Percentiles rank a stretch among this genome's conserved stretches.
phyloP scores from a whole-genome alignment of 805 yeast species.

The Pichia exigua region DNA sequence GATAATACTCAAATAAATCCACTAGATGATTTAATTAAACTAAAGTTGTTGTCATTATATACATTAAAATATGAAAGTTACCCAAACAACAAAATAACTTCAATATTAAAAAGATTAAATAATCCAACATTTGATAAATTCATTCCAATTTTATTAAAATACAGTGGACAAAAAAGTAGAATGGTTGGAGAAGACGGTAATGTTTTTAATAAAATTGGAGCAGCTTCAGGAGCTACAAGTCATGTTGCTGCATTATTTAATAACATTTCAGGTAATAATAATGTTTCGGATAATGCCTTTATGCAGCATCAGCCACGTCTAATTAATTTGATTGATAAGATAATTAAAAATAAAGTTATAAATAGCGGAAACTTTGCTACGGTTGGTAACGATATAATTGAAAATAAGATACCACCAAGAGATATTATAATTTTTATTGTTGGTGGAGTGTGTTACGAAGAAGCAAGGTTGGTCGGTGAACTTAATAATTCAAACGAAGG shows the following conservation, averaged over 20 bases:
- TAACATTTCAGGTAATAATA: slow-evolving; percentile 26
- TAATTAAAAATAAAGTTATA: slow-evolving; percentile 34
- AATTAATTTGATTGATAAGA: slow-evolving; percentile 36
- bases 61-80: slow-evolving; percentile 60
- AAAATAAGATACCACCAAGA: slow-evolving; percentile 35
- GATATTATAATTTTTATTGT: slow-evolving; percentile 66
- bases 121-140: slow-evolving; percentile 31
- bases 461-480: slow-evolving; percentile 73
- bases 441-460: slow-evolving; percentile 93
- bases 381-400: slow-evolving; percentile 21
- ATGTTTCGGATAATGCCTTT: slow-evolving; percentile 58
- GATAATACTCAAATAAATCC: slow-evolving; percentile 24
- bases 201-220: slow-evolving; percentile 19
- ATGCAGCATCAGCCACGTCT: slow-evolving; percentile 88
- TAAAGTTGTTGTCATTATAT: slow-evolving; percentile 68
- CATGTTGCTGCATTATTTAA: slow-evolving; percentile 27
- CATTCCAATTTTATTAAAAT: slow-evolving; percentile 38
- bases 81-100: slow-evolving; percentile 35
- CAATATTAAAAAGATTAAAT: slow-evolving; percentile 32
- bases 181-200: slow-evolving; percentile 29
- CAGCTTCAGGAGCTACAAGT: slow-evolving; percentile 9
- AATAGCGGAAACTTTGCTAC: slow-evolving; percentile 13
- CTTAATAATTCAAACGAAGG: slow-evolving; percentile 50
- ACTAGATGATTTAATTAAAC: slow-evolving; percentile 40
- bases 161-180: slow-evolving; percentile 38